Evolutionary conservation across 257 asterid genomes (phyloP).

Genomic region (Jacaranda copaia): DNA sequence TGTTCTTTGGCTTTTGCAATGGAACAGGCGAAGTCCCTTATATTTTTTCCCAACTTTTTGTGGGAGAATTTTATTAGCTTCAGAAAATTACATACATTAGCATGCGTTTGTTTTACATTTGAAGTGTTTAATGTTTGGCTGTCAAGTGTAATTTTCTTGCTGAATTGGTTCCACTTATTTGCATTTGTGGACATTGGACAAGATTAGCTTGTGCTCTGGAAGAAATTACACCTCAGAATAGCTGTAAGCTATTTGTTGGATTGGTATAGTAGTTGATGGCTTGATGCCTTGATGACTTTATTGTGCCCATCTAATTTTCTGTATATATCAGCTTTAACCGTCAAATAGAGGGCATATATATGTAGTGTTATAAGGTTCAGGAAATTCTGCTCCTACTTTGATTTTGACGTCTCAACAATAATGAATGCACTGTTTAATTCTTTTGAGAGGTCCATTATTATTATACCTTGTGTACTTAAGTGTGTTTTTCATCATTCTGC

Average conservation of each 20-base stretch:
- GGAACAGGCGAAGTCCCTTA: neutral
- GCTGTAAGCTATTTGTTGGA: constrained; percentile 18
- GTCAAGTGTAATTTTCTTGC: neutral
- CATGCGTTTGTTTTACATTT: neutral
- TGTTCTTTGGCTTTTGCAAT: constrained; percentile 10
- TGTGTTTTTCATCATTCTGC: neutral
- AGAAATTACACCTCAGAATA: constrained; percentile 21
- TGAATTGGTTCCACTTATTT: constrained; percentile 27
- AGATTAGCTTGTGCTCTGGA: constrained; percentile 33
- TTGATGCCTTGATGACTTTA: constrained; percentile 33
- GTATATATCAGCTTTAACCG: constrained; percentile 25
- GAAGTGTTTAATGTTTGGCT: neutral
- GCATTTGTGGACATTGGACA: constrained; percentile 38
- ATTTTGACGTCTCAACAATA: constrained; percentile 22
- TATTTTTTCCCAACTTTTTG: constrained; percentile 4
- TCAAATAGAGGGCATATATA: constrained; percentile 20
- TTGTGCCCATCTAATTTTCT: constrained; percentile 21
- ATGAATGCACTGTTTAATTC: neutral
- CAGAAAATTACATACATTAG: neutral
- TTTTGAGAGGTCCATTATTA: too few species aligned
- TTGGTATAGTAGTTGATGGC: constrained; percentile 25
- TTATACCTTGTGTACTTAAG: neutral
- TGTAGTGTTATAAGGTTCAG: constrained; percentile 10
- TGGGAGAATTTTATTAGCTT: constrained; percentile 10
- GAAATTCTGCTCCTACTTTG: neutral